Conservation (phyloP, 768 basidiomycete species). For the Tricholoma saponaceum region DNA sequence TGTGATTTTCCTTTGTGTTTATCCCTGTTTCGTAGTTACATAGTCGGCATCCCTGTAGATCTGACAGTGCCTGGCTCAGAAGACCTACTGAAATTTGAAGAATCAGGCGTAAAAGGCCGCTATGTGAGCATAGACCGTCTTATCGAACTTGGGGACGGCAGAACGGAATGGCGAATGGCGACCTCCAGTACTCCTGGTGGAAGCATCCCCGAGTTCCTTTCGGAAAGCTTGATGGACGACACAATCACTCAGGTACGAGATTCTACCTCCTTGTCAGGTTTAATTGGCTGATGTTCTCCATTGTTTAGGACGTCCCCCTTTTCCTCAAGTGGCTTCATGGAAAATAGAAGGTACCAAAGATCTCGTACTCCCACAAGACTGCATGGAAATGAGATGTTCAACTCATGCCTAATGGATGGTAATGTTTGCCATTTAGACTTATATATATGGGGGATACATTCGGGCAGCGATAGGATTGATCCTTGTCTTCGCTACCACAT, state of each 20-base stretch:
- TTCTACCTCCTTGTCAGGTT: neutral
- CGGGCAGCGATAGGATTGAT: neutral
- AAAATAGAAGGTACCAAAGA: conserved; percentile 1
- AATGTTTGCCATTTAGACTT: too few species aligned
- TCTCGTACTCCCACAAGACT: too few species aligned
- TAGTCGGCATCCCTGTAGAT: conserved; percentile 69
- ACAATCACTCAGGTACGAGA: conserved; percentile 55
- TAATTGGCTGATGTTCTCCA: neutral
- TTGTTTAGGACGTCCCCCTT: conserved; percentile 61
- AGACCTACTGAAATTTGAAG: conserved; percentile 58
- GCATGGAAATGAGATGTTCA: too few species aligned
- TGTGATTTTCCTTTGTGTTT: neutral
- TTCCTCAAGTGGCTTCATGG: conserved; percentile 64
- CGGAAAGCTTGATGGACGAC: conserved; percentile 56
- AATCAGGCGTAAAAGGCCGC: conserved; percentile 59
- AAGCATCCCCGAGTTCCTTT: conserved; percentile 59
- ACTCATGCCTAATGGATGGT: too few species aligned
- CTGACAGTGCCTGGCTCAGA: conserved; percentile 45
- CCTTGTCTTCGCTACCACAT: neutral
- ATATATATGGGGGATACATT: too few species aligned
- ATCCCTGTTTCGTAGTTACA: conserved; percentile 25
- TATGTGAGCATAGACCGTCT: conserved; percentile 71
- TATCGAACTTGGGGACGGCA: conserved; percentile 56
- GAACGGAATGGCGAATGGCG: conserved; percentile 78
- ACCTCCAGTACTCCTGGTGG: conserved; percentile 73